Evolutionary conservation across 306 rosid genomes (phyloP).

Genomic region (Trifolium fragiferum): DNA sequence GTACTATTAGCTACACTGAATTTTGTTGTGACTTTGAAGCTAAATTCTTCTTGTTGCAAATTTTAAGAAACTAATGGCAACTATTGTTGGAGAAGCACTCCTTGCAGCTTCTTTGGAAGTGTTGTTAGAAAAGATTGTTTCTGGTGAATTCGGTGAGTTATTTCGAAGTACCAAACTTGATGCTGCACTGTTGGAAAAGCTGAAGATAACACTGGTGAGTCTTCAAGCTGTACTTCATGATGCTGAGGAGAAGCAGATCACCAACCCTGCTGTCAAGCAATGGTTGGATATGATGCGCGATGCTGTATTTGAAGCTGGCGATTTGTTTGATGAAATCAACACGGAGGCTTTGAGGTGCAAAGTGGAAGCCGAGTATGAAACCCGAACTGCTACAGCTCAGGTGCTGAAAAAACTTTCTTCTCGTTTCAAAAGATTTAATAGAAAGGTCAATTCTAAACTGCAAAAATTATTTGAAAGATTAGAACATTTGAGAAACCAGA

Average conservation of each 20-base stretch:
- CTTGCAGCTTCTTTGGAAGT: slow-evolving; percentile 31
- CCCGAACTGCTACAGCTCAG: slow-evolving; percentile 16
- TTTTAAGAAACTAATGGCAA: not conserved
- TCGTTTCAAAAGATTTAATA: slow-evolving; percentile 37
- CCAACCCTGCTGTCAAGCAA: not conserved
- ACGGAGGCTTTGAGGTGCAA: slow-evolving; percentile 13
- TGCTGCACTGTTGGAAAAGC: not conserved
- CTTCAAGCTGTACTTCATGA: slow-evolving; percentile 33
- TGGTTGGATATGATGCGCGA: slow-evolving; percentile 34
- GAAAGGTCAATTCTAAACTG: slow-evolving; percentile 41
- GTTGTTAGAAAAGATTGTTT: slow-evolving; percentile 2
- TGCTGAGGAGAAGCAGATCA: slow-evolving; percentile 34
- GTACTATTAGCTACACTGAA: too few relatives aligned
- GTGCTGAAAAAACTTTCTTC: slow-evolving; percentile 44
- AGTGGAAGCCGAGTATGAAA: not conserved
- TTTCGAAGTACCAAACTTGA: not conserved
- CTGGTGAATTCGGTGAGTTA: not conserved
- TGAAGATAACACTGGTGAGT: slow-evolving; percentile 19
- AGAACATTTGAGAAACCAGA: not conserved
- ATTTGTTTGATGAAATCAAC: slow-evolving; percentile 4
- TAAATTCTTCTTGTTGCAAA: not conserved
- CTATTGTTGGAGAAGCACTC: slow-evolving; percentile 35
- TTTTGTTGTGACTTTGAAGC: too few relatives aligned
- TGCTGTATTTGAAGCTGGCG: slow-evolving; percentile 27
- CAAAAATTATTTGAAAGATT: slow-evolving; percentile 23